Conservation (phyloP, 305 asterid species). For the Petunia hybrid region DNA sequence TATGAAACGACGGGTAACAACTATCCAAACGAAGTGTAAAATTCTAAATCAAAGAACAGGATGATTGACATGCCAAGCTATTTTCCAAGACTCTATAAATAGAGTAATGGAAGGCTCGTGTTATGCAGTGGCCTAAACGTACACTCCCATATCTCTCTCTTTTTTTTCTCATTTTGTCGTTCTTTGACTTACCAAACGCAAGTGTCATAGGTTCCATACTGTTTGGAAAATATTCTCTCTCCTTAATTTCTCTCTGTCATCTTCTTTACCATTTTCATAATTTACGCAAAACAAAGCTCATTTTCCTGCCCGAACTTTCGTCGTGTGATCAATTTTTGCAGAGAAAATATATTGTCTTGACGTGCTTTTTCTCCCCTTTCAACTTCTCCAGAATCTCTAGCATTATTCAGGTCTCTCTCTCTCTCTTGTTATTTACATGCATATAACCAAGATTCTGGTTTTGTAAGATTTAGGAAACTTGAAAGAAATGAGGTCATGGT, state of each 20-base stretch:
- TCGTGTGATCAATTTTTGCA: not conserved
- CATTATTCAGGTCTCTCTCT: too few species aligned
- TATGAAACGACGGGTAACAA: too few species aligned
- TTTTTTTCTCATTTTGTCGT: not conserved
- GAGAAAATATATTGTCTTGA: not conserved
- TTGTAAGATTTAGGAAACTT: not conserved
- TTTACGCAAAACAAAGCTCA: too few species aligned
- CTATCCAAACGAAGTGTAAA: too few species aligned
- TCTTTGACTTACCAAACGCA: not conserved
- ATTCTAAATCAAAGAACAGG: not conserved
- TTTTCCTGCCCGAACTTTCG: not conserved
- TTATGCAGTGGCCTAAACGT: not conserved
- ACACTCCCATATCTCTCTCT: not conserved
- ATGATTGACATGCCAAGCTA: not conserved
- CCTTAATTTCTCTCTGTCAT: not conserved
- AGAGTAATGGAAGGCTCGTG: not conserved
- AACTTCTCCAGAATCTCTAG: not conserved
- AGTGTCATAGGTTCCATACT: not conserved
- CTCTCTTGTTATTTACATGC: too few species aligned
- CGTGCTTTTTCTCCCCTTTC: not conserved
- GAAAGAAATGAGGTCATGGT: too few species aligned
- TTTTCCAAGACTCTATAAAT: not conserved
- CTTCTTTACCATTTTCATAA: not conserved
- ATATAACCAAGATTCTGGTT: not conserved
- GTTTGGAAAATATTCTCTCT: not conserved